A percentile compares a stretch with the other conserved stretches of the same genome.
Conservation (phyloP, 768 basidiomycete species). For the Amylocystis lapponica region DNA sequence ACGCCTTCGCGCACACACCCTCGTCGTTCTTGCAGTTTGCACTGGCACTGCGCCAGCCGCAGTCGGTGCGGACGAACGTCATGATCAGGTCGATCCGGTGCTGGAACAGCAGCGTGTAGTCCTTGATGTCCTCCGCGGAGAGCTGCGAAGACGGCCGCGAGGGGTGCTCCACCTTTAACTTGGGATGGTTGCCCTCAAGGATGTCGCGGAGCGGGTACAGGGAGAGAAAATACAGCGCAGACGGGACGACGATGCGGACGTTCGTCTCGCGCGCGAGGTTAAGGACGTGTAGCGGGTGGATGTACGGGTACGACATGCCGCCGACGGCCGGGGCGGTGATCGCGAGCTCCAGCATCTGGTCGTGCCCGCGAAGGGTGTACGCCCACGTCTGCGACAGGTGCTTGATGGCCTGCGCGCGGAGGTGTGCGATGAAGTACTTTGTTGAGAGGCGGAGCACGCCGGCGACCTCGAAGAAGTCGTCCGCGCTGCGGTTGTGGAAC, state of each 20-base stretch:
- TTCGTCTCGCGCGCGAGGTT: slow-evolving; percentile 50
- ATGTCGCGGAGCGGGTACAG: slow-evolving; percentile 47
- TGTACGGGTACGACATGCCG: slow-evolving; percentile 49
- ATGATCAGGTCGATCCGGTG: slow-evolving; percentile 42
- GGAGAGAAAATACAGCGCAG: slow-evolving; percentile 53
- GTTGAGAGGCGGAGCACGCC: slow-evolving; percentile 53
- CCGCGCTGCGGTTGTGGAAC: slow-evolving; percentile 33
- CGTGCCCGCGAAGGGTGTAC: slow-evolving; percentile 48
- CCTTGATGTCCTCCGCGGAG: slow-evolving; percentile 34
- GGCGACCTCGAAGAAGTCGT: slow-evolving; percentile 53
- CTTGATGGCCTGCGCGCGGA: slow-evolving; percentile 46
- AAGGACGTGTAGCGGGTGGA: slow-evolving; percentile 53
- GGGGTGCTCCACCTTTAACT: slow-evolving; percentile 42
- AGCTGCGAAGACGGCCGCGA: slow-evolving; percentile 44
- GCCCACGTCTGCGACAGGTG: slow-evolving; percentile 47
- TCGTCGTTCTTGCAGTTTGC: slow-evolving; percentile 23
- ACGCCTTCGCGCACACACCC: slow-evolving; percentile 35
- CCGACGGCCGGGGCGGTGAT: slow-evolving; percentile 34
- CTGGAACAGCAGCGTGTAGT: slow-evolving; percentile 55
- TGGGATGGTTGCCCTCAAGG: slow-evolving; percentile 45
- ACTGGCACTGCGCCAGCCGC: slow-evolving; percentile 22
- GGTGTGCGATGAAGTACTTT: slow-evolving; percentile 51
- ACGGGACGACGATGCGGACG: slow-evolving; percentile 40
- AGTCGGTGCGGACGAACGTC: slow-evolving; percentile 42
- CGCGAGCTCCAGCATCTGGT: slow-evolving; percentile 48